Conservation (phyloP, 2,329 filamentous ascomycete genomes). For the Rutstroemia sp. region DNA sequence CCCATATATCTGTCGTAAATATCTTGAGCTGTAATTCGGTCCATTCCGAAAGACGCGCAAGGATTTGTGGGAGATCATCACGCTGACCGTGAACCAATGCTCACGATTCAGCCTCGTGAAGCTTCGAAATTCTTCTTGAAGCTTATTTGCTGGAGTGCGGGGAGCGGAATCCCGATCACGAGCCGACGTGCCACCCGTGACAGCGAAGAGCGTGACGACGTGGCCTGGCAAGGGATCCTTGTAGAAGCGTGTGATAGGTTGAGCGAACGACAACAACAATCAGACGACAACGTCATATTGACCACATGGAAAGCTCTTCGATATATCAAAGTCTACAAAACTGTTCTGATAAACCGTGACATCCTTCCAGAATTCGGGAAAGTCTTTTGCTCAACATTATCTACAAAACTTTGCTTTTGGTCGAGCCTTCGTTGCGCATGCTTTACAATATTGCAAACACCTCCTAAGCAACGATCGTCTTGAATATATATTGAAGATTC, state of each 20-base stretch:
- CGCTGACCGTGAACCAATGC: constrained; percentile 7
- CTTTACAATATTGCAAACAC: too few species aligned
- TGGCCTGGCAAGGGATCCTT: background rate
- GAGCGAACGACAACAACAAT: constrained; percentile 9
- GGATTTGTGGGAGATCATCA: constrained; percentile 28
- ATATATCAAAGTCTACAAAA: background rate
- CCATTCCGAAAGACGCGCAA: constrained; percentile 17
- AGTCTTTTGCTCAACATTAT: background rate
- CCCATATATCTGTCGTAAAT: constrained; percentile 10
- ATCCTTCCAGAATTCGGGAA: too few species aligned
- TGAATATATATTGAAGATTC: background rate
- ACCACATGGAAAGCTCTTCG: background rate
- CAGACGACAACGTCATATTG: constrained; percentile 21
- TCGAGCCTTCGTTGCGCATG: too few species aligned
- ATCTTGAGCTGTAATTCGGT: background rate
- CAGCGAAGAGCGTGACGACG: background rate
- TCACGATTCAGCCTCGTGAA: background rate
- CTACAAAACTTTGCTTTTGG: background rate
- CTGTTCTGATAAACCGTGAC: background rate
- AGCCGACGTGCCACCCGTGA: background rate
- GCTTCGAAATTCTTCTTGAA: background rate
- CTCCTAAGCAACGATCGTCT: too few species aligned
- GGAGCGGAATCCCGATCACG: background rate
- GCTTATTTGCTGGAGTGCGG: background rate
- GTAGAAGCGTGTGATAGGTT: constrained; percentile 6